Base-by-base conservation (phyloP, 2,329 filamentous ascomycete genomes). In the Lasiodiplodia gonubiensis region DNA sequence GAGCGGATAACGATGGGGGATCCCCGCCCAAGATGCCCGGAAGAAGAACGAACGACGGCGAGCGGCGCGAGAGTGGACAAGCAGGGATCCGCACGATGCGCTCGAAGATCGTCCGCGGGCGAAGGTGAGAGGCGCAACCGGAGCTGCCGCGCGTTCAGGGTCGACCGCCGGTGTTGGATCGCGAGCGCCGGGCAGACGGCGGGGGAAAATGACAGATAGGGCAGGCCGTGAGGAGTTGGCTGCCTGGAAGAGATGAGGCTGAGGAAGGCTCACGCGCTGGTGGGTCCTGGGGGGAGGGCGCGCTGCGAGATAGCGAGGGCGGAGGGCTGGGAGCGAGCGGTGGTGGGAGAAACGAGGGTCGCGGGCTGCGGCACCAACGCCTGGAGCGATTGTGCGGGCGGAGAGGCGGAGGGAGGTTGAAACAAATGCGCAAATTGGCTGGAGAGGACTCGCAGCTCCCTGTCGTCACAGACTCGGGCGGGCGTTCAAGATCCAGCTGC, bases 291-390 rank as follows among this genome's bases (percentile, higher is more conserved):
- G 55, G 18, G 42, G 23, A 60, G 33, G n/a, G 42, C 18, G 54
- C 30, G 64, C 8, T 46, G n/a, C 35, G 53, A 33, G 65, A 52
- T 51, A 52, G 55, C 35, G 42, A 37, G 11, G 53, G 64, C 42
- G 51, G 52, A 55, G 52, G 21, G 53, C 42, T 21, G 12, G 21
- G 42, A 60, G 54, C 54, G 54, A 52, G 46, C 18, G 54, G 65
- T 35, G 42, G 46, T 57, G 42, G 65, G 64, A 57, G 64, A 37
- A 66, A 66, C 64, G 64, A 66, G 52, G 39, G 64, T 64, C 30
- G 21, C 48, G 11, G 33, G 53, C 30, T n/a, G 57, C 57, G 39
- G 39, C 55, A 39, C 42, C 59, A 51, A 30, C 59, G 35, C 59
- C 30, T 30, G 14, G 46, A 51, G 46, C 27, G 46, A 63, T 48